Base-by-base conservation (phyloP, 768 basidiomycete species). In the Glaciozyma antarctica region DNA sequence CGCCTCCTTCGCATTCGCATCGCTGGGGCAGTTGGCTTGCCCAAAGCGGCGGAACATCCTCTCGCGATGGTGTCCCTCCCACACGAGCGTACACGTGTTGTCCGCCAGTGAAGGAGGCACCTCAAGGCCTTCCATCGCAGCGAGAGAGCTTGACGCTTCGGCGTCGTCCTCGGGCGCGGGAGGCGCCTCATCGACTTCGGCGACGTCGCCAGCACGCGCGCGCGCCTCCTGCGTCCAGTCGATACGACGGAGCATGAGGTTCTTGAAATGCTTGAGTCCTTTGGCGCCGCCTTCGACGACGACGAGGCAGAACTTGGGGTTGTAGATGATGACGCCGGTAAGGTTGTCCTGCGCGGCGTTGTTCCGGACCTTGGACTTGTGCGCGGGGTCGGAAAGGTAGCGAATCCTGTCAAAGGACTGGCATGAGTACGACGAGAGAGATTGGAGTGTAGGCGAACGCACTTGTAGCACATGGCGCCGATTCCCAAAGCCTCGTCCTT, bases 331-430 rank as follows among this genome's bases (percentile, higher is more conserved):
- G 44, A 93, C 79, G 15, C 95, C 95, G 0, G 89, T 86, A 19
- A 98, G 80, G 66, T 84, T 85, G 75, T 87, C 81, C 75, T 95
- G 91, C 73, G 94, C 88, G 1, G 95, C 95, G 73, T 98, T 98
- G 81, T 89, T 92, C 64, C 88, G 85, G 60, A 97, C 88, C 80
- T 98, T 99, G 81, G 90, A 97, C 66, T 88, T 86, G 72, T 99
- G 95, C 16, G 88, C 81, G 2, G 88, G 90, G 75, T 98, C 92
- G n/a, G 85, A 82, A 54, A 99, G 84, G 62, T 83, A 86, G 75
- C 87, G 87, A 71, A 99, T 81, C 78, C 91, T 90, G 74, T 15
- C 9, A 24, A 19, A 30, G 45, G 12, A 48, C 58, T 60, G n/a
- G 58, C 15, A 26, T 43, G 6, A 57, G 34, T 24, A 7, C 22